These are phyloP conservation scores for Scedosporium minutisporum DNA, from an alignment of 2,329 filamentous ascomycete species.

Conservation along the genomic window DNA sequence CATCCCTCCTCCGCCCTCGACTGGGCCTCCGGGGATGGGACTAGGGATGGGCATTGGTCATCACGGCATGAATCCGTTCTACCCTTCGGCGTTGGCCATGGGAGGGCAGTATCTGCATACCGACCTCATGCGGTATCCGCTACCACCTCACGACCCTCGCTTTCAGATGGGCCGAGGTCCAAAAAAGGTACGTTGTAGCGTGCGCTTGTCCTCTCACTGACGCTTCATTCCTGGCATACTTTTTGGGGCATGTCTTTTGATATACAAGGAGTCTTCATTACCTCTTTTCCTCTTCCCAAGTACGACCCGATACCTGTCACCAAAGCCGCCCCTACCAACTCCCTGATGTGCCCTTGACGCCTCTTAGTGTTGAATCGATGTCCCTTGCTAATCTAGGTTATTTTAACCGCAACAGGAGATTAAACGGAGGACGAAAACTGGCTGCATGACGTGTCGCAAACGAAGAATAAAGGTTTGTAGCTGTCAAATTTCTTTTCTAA, in stretches of 20 bases:
- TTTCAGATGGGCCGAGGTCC: slow-evolving; percentile 6
- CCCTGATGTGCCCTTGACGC: not conserved
- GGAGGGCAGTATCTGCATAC: slow-evolving; percentile 11
- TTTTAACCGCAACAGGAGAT: slow-evolving; percentile 37
- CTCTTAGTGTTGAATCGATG: not conserved
- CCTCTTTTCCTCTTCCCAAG: not conserved
- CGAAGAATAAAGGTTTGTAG: slow-evolving; percentile 50
- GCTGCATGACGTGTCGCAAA: slow-evolving; percentile 53
- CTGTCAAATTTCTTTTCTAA: not conserved
- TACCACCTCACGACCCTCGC: slow-evolving; percentile 4
- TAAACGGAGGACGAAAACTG: slow-evolving; percentile 53
- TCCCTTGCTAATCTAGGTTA: slow-evolving; percentile 5
- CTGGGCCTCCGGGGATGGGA: slow-evolving; percentile 4
- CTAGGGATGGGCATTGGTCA: slow-evolving; percentile 3
- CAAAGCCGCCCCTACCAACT: not conserved
- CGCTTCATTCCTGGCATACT: too few relatives aligned
- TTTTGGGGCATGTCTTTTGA: too few relatives aligned
- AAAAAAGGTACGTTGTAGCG: slow-evolving; percentile 5
- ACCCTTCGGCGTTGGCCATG: slow-evolving; percentile 15
- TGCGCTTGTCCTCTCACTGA: not conserved
- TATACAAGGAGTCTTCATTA: not conserved
- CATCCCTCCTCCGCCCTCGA: slow-evolving; percentile 3
- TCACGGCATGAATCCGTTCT: not conserved
- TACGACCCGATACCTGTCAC: not conserved
- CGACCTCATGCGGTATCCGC: not conserved